Base-by-base conservation (phyloP, 2,329 filamentous ascomycete genomes). In the Blumeria graminis region DNA sequence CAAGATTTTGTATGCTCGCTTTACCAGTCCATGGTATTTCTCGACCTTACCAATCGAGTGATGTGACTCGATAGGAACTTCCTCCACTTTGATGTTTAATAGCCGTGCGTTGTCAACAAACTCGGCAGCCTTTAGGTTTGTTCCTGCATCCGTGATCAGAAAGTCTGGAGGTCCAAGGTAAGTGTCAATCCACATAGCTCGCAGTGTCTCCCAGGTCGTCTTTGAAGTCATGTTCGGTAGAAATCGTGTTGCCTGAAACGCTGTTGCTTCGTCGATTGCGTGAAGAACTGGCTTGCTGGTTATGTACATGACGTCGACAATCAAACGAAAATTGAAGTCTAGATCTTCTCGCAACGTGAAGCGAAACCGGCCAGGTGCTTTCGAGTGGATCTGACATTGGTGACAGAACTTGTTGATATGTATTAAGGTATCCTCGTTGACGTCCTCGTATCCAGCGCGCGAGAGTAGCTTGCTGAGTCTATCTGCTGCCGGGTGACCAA, bases 241-340 rank as follows among this genome's bases (percentile, higher is more conserved):
- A 28, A 28, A 28, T 28, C 1, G 22, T 41, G 11, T 5, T 41
- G 38, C 38, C 6, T 41, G 38, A 41, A 41, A 41, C n/a, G 38
- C 38, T 11, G 38, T 16, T 11, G 38, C 3, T 41, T 41, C 5
- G 38, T 41, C 38, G 38, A 41, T 5, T 41, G 38, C 38, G 38
- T 13, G 38, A 41, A 58, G 13, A 4, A 50, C 16, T 6, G 43
- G 46, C 8, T 52, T 51, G 4, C 45, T 4, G n/a, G 45, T 38
- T 10, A 58, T 52, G 46, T 55, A 57, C 16, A 57, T 22, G n/a
- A 58, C 46, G 32, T 58, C 43, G 9, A 58, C 39, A 18, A 55
- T 43, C 3, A 41, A 57, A 16, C 6, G 45, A 41, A 52, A 36
- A n/a, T 58, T 56, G 34, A 58, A 58, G 6, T 56, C 45, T 4